These are phyloP conservation scores for Onygenales sp. DNA, from an alignment of 2,329 filamentous ascomycete species.

Conservation along the genomic window DNA sequence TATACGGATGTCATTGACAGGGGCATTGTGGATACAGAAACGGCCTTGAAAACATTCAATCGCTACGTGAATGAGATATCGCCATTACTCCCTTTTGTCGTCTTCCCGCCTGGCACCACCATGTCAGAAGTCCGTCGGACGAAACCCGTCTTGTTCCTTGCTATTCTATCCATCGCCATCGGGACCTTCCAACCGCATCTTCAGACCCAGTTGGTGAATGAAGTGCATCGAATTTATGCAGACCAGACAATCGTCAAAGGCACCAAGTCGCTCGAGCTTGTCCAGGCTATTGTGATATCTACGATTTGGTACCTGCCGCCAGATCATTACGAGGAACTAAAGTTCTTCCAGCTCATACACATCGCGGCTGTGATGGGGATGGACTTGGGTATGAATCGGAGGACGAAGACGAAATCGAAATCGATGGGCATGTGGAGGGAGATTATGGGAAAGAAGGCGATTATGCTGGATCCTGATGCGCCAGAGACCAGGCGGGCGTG, in stretches of 20 bases:
- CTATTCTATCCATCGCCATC: conserved; percentile 46
- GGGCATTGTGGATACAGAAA: conserved; percentile 41
- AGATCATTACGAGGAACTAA: conserved; percentile 73
- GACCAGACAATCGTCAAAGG: conserved; percentile 65
- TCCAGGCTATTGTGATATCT: conserved; percentile 66
- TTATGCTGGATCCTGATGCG: conserved; percentile 39
- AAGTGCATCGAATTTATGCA: conserved; percentile 64
- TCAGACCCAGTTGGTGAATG: conserved; percentile 55
- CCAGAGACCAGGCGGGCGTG: conserved; percentile 51
- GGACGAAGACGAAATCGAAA: conserved; percentile 29
- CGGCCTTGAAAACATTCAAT: conserved; percentile 48
- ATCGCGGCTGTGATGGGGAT: conserved; percentile 73
- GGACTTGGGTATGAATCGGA: conserved; percentile 66
- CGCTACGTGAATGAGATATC: conserved; percentile 47
- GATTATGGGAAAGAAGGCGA: conserved; percentile 27
- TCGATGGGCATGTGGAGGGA: conserved; percentile 28
- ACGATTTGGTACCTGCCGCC: conserved; percentile 83
- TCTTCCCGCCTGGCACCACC: conserved; percentile 45
- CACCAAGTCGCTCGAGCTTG: conserved; percentile 72
- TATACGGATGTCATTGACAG: conserved; percentile 41
- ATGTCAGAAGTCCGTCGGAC: conserved; percentile 46
- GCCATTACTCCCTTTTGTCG: conserved; percentile 48
- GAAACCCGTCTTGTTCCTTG: conserved; percentile 52
- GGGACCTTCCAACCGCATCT: conserved; percentile 43
- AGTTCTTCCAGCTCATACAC: conserved; percentile 82